Evolutionary conservation across 176 grass and related monocot species (phyloP).

Genomic region (Canna indica): DNA sequence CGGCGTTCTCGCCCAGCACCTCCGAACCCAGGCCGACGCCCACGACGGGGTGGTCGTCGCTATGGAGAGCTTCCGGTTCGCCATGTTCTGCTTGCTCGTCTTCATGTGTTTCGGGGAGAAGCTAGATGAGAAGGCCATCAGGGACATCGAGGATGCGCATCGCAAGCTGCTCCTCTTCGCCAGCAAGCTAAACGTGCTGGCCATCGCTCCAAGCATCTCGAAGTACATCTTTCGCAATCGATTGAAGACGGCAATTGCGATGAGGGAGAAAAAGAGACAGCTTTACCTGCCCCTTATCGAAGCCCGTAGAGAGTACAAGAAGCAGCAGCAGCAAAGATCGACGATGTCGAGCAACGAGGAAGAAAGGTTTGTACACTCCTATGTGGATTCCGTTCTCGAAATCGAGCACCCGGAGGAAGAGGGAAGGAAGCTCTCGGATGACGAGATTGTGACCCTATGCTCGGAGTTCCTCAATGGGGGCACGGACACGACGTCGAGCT

Average conservation of each 20-base stretch:
- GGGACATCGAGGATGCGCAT: conserved; percentile 16
- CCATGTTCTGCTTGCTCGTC: background rate
- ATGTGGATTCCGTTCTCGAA: conserved; percentile 25
- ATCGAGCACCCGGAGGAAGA: conserved; percentile 20
- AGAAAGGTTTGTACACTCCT: conserved; percentile 5
- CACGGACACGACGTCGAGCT: conserved; percentile 25
- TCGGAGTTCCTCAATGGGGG: conserved; percentile 28
- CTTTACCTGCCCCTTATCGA: conserved; percentile 24
- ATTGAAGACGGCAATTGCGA: background rate
- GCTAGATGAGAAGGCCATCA: conserved; percentile 14
- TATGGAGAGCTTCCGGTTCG: background rate
- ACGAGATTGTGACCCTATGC: conserved; percentile 18
- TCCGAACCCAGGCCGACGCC: background rate
- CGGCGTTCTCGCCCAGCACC: background rate
- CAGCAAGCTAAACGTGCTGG: conserved; percentile 20
- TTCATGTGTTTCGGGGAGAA: conserved; percentile 6
- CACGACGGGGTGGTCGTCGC: background rate
- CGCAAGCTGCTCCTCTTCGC: conserved; percentile 8
- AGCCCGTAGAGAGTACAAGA: conserved; percentile 14
- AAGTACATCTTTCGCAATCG: conserved; percentile 20
- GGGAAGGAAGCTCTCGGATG: conserved; percentile 14
- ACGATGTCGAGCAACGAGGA: conserved; percentile 1
- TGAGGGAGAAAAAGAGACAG: conserved; percentile 15
- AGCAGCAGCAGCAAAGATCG: background rate
- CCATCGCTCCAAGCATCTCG: conserved; percentile 11